phyloP scores from a whole-genome alignment of 441 rosid genomes.

The Aquilaria agallochum region DNA sequence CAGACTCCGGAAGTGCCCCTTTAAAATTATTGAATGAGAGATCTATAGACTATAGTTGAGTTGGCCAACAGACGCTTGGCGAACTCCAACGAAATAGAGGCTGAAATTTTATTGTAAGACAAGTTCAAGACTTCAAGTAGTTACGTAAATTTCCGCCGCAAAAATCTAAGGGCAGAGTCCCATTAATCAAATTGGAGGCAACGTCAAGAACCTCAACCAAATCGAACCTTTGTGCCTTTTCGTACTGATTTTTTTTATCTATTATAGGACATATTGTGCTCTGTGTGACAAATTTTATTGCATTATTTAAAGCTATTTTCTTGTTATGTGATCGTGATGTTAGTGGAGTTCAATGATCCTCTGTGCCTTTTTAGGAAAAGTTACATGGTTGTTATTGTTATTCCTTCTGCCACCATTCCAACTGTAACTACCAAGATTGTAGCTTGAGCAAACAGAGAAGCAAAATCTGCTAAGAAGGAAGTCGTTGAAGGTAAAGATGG shows the following conservation, averaged over 20 bases:
- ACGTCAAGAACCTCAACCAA: conserved; percentile 54
- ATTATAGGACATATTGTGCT: too few species aligned
- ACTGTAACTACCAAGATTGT: conserved; percentile 22
- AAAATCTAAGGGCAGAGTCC: conserved; percentile 54
- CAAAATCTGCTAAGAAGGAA: conserved; percentile 27
- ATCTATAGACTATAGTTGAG: conserved; percentile 39
- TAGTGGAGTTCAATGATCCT: too few species aligned
- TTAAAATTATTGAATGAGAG: conserved; percentile 82
- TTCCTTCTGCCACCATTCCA: neutral
- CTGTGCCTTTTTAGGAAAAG: too few species aligned
- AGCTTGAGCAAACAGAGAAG: conserved; percentile 68
- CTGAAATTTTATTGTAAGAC: conserved; percentile 65
- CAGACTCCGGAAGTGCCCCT: conserved; percentile 61
- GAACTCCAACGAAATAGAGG: conserved; percentile 50
- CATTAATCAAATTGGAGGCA: conserved; percentile 69
- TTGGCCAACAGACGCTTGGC: conserved; percentile 38
- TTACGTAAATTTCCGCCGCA: conserved; percentile 45
- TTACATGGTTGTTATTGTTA: neutral
- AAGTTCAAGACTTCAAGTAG: conserved; percentile 34
- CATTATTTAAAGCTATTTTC: too few species aligned
- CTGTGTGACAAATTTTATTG: too few species aligned
- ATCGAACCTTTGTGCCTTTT: conserved; percentile 26
- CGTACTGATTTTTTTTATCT: too few species aligned
- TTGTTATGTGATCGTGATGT: too few species aligned
- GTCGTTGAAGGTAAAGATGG: conserved; percentile 33